Conservation (phyloP, 2,329 filamentous ascomycete genomes). For the Epichloe scottii region DNA sequence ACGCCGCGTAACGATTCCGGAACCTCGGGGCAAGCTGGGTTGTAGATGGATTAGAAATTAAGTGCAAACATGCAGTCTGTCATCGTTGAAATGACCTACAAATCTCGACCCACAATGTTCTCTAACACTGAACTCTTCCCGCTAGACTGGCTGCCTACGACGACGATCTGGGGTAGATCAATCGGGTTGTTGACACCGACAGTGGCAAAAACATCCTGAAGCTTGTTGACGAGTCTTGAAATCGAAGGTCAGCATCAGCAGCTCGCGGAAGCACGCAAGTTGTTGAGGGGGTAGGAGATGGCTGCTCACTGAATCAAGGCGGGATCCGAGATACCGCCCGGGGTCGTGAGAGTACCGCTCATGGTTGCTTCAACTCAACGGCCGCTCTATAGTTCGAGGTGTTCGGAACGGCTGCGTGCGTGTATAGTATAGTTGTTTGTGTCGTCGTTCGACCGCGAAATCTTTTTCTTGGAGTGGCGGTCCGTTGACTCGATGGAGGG, state of each 20-base stretch:
- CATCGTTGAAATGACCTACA: conserved; percentile 48
- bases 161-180: conserved; percentile 94
- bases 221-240: conserved; percentile 80
- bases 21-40: conserved; percentile 80
- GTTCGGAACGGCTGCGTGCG: background rate
- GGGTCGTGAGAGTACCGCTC: conserved; percentile 26
- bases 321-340: conserved; percentile 53
- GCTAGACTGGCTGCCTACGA: conserved; percentile 96
- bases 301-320: conserved; percentile 47
- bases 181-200: conserved; percentile 99
- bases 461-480: background rate
- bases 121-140: conserved; percentile 98
- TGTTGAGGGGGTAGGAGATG: conserved; percentile 1
- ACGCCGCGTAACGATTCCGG: conserved; percentile 91
- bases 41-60: conserved; percentile 3
- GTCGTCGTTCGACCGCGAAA: background rate
- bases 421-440: background rate
- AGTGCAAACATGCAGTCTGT: background rate
- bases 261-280: background rate
- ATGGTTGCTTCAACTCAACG: conserved; percentile 15
- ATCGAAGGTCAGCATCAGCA: conserved; percentile 3
- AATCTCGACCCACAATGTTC: conserved; percentile 97
- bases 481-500: conserved; percentile 1
- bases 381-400: background rate
- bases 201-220: conserved; percentile 97